Conservation (phyloP, 106 monocot genomes). For the Phalaenopsis aphrodite region DNA sequence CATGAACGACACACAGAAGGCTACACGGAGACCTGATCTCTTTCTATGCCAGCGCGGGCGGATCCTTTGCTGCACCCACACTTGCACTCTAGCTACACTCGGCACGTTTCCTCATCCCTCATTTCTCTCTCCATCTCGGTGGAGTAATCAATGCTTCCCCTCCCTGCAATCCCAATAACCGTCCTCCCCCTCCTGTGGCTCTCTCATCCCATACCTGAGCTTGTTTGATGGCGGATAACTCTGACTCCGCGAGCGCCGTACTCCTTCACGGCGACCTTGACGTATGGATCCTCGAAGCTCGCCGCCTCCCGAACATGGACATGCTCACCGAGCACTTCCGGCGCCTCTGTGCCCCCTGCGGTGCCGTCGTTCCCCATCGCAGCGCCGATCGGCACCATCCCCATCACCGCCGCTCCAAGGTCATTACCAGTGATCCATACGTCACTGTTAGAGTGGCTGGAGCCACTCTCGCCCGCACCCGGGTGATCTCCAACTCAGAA, state of each 20-base stretch:
- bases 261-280: slow-evolving; percentile 66
- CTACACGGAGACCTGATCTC: not conserved
- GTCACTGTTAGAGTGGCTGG: slow-evolving; percentile 51
- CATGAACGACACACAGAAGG: not conserved
- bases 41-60: not conserved
- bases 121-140: not conserved
- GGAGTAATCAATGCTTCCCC: not conserved
- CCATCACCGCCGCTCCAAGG: slow-evolving; percentile 14
- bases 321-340: slow-evolving; percentile 44
- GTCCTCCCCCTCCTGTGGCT: not conserved
- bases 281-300: slow-evolving; percentile 39
- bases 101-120: not conserved
- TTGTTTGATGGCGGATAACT: not conserved
- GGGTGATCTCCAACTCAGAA: slow-evolving; percentile 53
- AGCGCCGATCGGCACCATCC: not conserved
- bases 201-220: not conserved
- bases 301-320: slow-evolving; percentile 69
- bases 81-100: not conserved
- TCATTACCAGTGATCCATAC: slow-evolving; percentile 71
- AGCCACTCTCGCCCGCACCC: slow-evolving; percentile 57
- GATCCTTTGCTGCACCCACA: not conserved
- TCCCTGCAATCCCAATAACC: not conserved
- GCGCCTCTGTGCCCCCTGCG: slow-evolving; percentile 36
- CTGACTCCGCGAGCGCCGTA: not conserved
- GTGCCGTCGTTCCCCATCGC: not conserved